A percentile compares a stretch with the other conserved stretches of the same genome.
phyloP scores from a whole-genome alignment of 805 yeast species.

The Wickerhamiella occidentalis region DNA sequence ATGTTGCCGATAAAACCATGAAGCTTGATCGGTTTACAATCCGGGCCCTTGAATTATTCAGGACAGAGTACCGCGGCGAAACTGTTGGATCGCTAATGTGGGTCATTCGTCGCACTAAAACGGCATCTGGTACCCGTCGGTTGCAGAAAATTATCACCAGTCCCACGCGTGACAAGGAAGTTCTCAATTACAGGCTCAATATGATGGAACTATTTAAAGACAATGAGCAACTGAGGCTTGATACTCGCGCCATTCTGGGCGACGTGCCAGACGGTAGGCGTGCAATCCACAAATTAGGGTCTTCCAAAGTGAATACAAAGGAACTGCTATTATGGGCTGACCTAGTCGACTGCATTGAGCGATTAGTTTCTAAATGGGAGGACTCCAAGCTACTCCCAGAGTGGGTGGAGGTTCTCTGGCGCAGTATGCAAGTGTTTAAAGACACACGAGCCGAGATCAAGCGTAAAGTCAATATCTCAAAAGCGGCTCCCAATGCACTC shows the following conservation, averaged over 20 bases:
- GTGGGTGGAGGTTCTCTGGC: not conserved
- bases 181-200: conserved; percentile 45
- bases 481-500: not conserved
- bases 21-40: conserved; percentile 53
- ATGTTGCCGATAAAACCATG: conserved; percentile 41
- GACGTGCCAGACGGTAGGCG: conserved; percentile 36
- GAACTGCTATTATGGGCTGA: conserved; percentile 36
- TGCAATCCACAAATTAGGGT: conserved; percentile 28
- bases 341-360: conserved; percentile 29
- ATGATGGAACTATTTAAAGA: conserved; percentile 35
- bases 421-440: not conserved
- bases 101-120: conserved; percentile 60
- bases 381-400: conserved; percentile 20
- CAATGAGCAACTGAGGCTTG: conserved; percentile 38
- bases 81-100: conserved; percentile 58
- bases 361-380: not conserved
- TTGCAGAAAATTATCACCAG: conserved; percentile 70
- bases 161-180: conserved; percentile 52
- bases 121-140: conserved; percentile 72
- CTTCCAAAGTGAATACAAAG: conserved; percentile 34
- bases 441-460: not conserved
- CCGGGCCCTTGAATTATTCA: conserved; percentile 45
- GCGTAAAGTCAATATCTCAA: not conserved
- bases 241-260: conserved; percentile 49
- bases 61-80: conserved; percentile 34